phyloP scores from a whole-genome alignment of 371 early-diverging fungal genomes.

The Mortierella polycephala region DNA sequence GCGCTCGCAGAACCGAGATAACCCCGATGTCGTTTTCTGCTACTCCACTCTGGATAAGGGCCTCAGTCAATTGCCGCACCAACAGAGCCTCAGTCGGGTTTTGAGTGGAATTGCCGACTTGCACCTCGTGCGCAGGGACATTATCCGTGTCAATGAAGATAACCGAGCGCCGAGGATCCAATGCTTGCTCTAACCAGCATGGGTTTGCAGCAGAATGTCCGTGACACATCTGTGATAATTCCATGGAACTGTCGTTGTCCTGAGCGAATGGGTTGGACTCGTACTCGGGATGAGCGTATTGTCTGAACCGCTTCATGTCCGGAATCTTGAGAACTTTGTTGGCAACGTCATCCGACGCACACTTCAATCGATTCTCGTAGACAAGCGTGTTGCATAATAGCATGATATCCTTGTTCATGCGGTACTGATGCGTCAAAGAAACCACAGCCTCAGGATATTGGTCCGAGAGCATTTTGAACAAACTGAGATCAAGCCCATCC shows the following conservation, averaged over 20 bases:
- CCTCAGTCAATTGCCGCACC: slow-evolving; percentile 64
- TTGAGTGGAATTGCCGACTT: slow-evolving; percentile 63
- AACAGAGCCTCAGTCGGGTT: slow-evolving; percentile 79
- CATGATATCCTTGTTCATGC: slow-evolving; percentile 98
- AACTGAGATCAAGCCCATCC: slow-evolving; percentile 65
- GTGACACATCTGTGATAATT: not conserved
- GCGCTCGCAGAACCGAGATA: slow-evolving; percentile 89
- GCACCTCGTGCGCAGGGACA: slow-evolving; percentile 69
- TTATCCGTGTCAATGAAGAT: slow-evolving; percentile 89
- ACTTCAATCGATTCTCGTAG: slow-evolving; percentile 82
- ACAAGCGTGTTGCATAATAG: slow-evolving; percentile 86
- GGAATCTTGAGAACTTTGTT: slow-evolving; percentile 64
- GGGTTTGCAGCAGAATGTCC: slow-evolving; percentile 3
- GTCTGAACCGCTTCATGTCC: slow-evolving; percentile 45
- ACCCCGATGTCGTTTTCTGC: slow-evolving; percentile 76
- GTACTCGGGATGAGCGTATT: slow-evolving; percentile 11
- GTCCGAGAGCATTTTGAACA: slow-evolving; percentile 86
- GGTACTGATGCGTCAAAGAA: slow-evolving; percentile 91
- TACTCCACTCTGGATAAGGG: slow-evolving; percentile 75
- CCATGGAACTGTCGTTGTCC: not conserved
- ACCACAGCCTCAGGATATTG: slow-evolving; percentile 84
- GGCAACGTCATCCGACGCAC: slow-evolving; percentile 79
- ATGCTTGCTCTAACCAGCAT: slow-evolving; percentile 73
- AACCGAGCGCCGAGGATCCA: slow-evolving; percentile 76
- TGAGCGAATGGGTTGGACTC: not conserved